These are phyloP conservation scores for Aspergillus floridensis DNA, from an alignment of 2,329 filamentous ascomycete genomes.

Conservation along the genomic window DNA sequence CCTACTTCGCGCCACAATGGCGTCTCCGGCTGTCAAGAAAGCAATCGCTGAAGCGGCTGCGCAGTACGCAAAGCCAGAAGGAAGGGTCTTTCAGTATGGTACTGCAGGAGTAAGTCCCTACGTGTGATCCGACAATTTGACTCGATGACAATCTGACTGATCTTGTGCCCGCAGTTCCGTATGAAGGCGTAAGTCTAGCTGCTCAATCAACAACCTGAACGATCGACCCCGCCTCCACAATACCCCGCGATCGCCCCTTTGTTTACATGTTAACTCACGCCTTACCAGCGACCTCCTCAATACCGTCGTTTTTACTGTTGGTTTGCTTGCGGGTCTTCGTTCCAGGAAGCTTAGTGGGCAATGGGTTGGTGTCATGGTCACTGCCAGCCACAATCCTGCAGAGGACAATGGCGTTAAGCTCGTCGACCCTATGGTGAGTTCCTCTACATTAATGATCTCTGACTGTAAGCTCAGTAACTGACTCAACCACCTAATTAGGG, in stretches of 20 bases:
- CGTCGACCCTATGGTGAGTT: slow-evolving; percentile 78
- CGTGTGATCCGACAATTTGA: not conserved
- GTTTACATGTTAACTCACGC: slow-evolving; percentile 35
- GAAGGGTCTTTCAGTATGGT: slow-evolving; percentile 57
- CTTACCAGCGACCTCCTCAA: slow-evolving; percentile 69
- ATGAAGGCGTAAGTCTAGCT: slow-evolving; percentile 62
- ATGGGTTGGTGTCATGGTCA: slow-evolving; percentile 95
- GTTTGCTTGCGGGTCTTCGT: slow-evolving; percentile 80
- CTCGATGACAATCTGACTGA: slow-evolving; percentile 12
- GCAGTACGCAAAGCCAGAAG: slow-evolving; percentile 50
- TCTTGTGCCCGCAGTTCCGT: slow-evolving; percentile 54
- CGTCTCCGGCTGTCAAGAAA: slow-evolving; percentile 42
- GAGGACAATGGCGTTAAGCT: slow-evolving; percentile 92
- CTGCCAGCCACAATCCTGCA: slow-evolving; percentile 87
- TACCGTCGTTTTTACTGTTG: slow-evolving; percentile 89
- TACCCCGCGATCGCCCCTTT: slow-evolving; percentile 31
- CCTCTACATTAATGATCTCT: too few species aligned
- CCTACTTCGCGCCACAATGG: slow-evolving; percentile 37
- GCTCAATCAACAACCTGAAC: slow-evolving; percentile 15
- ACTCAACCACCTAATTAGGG: slow-evolving; percentile 51
- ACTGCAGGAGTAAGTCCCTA: slow-evolving; percentile 57
- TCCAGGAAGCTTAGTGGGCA: slow-evolving; percentile 87
- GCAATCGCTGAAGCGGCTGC: slow-evolving; percentile 48
- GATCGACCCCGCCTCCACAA: slow-evolving; percentile 29
- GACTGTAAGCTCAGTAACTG: not conserved